Base-by-base conservation (phyloP, 2,329 filamentous ascomycete species). In the Colletotrichum tofieldiae region DNA sequence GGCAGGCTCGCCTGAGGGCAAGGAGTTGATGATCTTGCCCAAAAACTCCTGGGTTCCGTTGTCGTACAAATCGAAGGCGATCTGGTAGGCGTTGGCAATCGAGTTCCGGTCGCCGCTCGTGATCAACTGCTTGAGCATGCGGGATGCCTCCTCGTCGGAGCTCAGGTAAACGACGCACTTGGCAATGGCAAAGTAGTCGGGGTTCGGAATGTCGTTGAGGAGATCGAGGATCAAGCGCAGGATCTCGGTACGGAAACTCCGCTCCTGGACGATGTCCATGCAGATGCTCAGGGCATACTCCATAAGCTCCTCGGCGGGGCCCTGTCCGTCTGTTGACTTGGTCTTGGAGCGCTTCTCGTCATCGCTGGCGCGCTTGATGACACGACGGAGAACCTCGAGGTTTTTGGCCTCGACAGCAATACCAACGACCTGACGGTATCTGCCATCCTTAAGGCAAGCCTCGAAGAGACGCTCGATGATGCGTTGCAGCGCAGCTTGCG, bases 31-130 rank as follows among this genome's bases (percentile, higher is more conserved):
- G 55, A 99, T 94, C 83, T 96, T 98, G 76, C 92, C 92, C 32
- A 99, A 84, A 78, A 99, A 99, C 80, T 98, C 96, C 78, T 99
- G 96, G 0, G 96, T 98, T 76, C 96, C 96, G 79, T 99, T 99
- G 84, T 99, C 96, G 82, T 98, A 98, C 7, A 99, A 88, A 79
- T 99, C 96, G 78, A 99, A 99, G 1, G 96, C 96, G 69, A 99
- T 97, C 81, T 99, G 96, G 82, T 98, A 99, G 23, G 96, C 96
- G 61, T 94, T 93, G 26, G 95, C 93, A 20, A 94, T 90, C 0
- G 94, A 95, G 72, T 91, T 91, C 62, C 91, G 88, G 76, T 97
- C 94, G 7, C 91, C 94, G 75, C 93, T 93, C 73, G 93, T 88
- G 12, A 98, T 92, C 29, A 99, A 88, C 76, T 94, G 92, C 63